Evolutionary conservation across 192 early-diverging fungal genomes (phyloP).

Genomic region (Kickxella alabastrina): DNA sequence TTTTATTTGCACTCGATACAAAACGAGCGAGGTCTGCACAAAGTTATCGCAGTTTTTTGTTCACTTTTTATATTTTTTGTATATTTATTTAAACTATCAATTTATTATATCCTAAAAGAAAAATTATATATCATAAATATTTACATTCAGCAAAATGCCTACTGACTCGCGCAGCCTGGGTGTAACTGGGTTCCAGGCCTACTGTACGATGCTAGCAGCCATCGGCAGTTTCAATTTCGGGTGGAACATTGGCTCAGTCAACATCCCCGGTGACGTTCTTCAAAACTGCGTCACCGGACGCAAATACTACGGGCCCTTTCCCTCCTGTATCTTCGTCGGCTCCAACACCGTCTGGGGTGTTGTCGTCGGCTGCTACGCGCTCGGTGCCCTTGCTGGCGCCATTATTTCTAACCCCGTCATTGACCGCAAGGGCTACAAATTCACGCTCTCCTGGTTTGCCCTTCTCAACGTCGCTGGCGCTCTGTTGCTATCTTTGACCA

Average conservation of each 20-base stretch:
- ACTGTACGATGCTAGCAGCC: conserved; percentile 39
- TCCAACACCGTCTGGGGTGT: conserved; percentile 55
- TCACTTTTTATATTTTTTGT: background rate
- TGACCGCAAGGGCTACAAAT: conserved; percentile 59
- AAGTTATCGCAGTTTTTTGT: too few species aligned
- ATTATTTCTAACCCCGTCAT: conserved; percentile 57
- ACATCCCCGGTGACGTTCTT: conserved; percentile 57
- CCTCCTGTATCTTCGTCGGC: conserved; percentile 38
- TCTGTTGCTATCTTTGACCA: conserved; percentile 59
- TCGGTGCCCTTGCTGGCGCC: conserved; percentile 68
- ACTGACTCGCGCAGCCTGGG: conserved; percentile 46
- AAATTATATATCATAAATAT: background rate
- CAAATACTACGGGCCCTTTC: conserved; percentile 47
- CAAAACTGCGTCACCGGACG: conserved; percentile 49
- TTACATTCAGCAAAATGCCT: conserved; percentile 18
- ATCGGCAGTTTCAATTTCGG: conserved; percentile 54
- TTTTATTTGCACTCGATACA: too few species aligned
- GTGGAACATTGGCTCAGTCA: conserved; percentile 55
- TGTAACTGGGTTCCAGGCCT: conserved; percentile 43
- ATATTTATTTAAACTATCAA: background rate
- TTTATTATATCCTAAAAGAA: background rate
- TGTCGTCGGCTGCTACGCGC: conserved; percentile 54
- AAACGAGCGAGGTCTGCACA: too few species aligned
- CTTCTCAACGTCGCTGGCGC: conserved; percentile 63
- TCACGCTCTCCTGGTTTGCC: conserved; percentile 64